Conservation (phyloP, 2,329 filamentous ascomycete species). For the Aspergillus jensenii region DNA sequence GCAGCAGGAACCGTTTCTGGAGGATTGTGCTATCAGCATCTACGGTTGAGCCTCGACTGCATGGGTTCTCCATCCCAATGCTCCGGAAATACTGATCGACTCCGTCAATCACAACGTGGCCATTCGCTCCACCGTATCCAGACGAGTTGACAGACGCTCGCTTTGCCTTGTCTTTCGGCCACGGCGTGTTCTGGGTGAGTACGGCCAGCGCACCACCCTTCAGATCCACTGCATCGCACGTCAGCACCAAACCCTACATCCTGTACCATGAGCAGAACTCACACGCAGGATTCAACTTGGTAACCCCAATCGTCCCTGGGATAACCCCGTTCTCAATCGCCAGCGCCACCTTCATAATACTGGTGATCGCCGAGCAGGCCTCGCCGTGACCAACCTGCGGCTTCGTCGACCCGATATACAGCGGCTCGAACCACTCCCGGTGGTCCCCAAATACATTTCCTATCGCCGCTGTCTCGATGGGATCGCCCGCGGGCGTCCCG, state of each 20-base stretch:
- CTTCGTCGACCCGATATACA: slow-evolving; percentile 35
- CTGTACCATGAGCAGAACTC: no score
- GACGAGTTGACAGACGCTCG: slow-evolving; percentile 44
- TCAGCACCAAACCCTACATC: no score
- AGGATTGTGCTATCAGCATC: background rate
- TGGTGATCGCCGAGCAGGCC: slow-evolving; percentile 32
- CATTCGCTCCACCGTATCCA: slow-evolving; percentile 41
- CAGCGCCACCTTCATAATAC: slow-evolving; percentile 28
- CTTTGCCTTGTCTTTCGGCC: no score
- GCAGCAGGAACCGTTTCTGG: background rate
- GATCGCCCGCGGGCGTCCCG: slow-evolving; percentile 8
- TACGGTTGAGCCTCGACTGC: background rate
- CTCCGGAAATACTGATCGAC: background rate
- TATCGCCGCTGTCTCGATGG: background rate
- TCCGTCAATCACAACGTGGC: slow-evolving; percentile 40
- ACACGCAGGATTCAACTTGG: no score
- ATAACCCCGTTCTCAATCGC: background rate
- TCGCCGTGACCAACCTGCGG: slow-evolving; percentile 37
- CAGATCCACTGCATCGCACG: background rate
- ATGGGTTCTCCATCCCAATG: no score
- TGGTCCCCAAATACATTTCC: background rate
- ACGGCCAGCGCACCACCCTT: slow-evolving; percentile 31
- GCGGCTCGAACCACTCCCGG: background rate
- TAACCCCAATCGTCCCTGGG: background rate
- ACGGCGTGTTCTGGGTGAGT: no score